Base-by-base conservation (phyloP, 2,329 filamentous ascomycete genomes). In the Cercospora brassicicola region DNA sequence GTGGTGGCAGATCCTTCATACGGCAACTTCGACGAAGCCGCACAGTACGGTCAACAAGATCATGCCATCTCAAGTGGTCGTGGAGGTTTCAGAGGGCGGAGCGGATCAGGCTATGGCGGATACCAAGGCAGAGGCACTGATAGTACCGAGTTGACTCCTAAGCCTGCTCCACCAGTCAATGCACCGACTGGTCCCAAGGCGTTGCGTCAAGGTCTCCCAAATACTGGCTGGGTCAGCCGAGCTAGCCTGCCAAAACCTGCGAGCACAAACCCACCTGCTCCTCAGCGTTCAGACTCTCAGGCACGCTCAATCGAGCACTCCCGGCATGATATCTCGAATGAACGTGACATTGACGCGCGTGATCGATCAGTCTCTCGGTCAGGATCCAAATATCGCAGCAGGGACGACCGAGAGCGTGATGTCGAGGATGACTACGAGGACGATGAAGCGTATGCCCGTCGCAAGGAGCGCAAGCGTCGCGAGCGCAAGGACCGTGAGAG, bases 151-250 rank as follows among this genome's bases (percentile, higher is more conserved):
- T 71, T 76, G 53, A 75, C 72, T 18, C 72, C 72, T 30, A 67
- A 73, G 61, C 71, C 75, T 39, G 76, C 76, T 62, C 77, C 78
- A 23, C 78, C 78, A 4, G 66, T 78, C 62, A 78, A 79, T 81
- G 95, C 95, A 30, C 95, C 95, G 30, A 96, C 91, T 64, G 95
- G 94, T 9, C 95, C 95, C 59, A 94, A 95, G 81, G 95, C 95
- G 18, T 96, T 98, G 92, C 88, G 94, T 71, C 91, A 95, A 80
- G 93, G 93, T 31, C 84, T 93, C 10, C 91, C 92, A 62, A 96
- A 96, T 79, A 94, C 90, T 66, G 92, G 91, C 73, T 86, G 91
- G 63, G 86, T 89, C 71, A 87, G 91, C 74, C 80, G 85, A 78
- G 89, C 78, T 83, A 88, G 79, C 18, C 82, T 82, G 67, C 26